phyloP scores from a whole-genome alignment of 2,329 filamentous ascomycete genomes.

The Neopestalotiopsis sp. region DNA sequence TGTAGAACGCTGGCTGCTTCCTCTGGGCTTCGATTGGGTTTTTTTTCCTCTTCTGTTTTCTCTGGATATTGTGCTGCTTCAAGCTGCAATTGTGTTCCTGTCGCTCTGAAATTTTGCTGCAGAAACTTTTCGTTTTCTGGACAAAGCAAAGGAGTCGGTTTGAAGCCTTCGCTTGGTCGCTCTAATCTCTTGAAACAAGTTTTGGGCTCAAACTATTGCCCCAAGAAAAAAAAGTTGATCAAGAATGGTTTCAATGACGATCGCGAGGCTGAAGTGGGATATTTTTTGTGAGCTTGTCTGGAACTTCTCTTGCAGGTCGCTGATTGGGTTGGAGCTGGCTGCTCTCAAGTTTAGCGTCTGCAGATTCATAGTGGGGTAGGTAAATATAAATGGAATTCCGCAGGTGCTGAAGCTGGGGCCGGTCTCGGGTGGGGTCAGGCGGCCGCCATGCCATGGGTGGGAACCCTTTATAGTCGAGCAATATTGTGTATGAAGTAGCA shows the following conservation, averaged over 20 bases:
- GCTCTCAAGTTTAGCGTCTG: not conserved
- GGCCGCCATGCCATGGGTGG: too few relatives aligned
- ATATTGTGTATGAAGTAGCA: not conserved
- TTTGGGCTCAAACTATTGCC: too few relatives aligned
- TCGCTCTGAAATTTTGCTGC: too few relatives aligned
- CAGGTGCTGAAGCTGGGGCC: not conserved
- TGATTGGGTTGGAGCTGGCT: not conserved
- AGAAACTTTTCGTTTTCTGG: too few relatives aligned
- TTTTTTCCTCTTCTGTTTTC: not conserved
- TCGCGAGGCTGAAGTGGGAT: constrained; percentile 28
- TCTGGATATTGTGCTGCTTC: too few relatives aligned
- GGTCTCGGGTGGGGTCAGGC: not conserved
- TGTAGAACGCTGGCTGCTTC: too few relatives aligned
- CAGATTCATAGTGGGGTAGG: not conserved
- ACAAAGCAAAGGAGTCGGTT: too few relatives aligned
- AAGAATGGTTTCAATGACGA: constrained; percentile 9
- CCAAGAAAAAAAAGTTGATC: not conserved
- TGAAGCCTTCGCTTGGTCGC: too few relatives aligned
- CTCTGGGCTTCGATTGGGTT: too few relatives aligned
- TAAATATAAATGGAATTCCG: not conserved
- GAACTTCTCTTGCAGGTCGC: constrained; percentile 19
- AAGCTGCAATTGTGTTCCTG: too few relatives aligned
- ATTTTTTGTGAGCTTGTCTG: constrained; percentile 31
- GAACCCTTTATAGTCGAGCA: too few relatives aligned
- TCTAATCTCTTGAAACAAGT: too few relatives aligned